phyloP scores from a whole-genome alignment of 2,329 filamentous ascomycete genomes.

The Aspergillus cejpii region DNA sequence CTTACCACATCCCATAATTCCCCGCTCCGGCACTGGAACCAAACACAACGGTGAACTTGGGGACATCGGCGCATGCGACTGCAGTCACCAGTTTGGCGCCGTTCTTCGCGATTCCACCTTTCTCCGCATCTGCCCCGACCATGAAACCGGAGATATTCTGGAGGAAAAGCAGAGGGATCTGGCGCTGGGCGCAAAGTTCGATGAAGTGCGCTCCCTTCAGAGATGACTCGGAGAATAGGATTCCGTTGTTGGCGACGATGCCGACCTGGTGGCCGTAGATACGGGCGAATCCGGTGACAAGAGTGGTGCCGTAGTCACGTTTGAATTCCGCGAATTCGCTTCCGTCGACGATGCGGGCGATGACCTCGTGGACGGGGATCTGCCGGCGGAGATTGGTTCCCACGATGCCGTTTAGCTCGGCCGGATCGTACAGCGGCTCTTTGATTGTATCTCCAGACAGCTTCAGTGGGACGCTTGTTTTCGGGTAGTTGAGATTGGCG shows the following conservation, averaged over 20 bases:
- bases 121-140: constrained; percentile 88
- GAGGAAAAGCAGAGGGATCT: constrained; percentile 83
- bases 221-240: constrained; percentile 80
- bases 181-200: constrained; percentile 83
- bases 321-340: constrained; percentile 93
- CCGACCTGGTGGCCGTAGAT: constrained; percentile 89
- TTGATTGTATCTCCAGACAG: constrained; percentile 43
- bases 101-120: constrained; percentile 94
- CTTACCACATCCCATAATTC: constrained; percentile 92
- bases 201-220: constrained; percentile 97
- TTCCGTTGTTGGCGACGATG: constrained; percentile 93
- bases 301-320: constrained; percentile 75
- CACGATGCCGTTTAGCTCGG: constrained; percentile 80
- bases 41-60: constrained; percentile 96
- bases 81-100: constrained; percentile 95
- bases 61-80: constrained; percentile 86
- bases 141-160: constrained; percentile 99
- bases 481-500: constrained; percentile 82
- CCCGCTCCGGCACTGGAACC: constrained; percentile 88
- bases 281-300: constrained; percentile 83
- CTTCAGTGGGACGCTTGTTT: constrained; percentile 33
- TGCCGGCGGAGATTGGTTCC: constrained; percentile 83
- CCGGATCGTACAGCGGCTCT: constrained; percentile 72
- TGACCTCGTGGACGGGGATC: constrained; percentile 80
- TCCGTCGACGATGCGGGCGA: constrained; percentile 86